Percentiles rank a stretch among this genome's conserved stretches.
Evolutionary conservation across 2,329 filamentous ascomycete species (phyloP).

Genomic region (Colletotrichum chrysophilum): DNA sequence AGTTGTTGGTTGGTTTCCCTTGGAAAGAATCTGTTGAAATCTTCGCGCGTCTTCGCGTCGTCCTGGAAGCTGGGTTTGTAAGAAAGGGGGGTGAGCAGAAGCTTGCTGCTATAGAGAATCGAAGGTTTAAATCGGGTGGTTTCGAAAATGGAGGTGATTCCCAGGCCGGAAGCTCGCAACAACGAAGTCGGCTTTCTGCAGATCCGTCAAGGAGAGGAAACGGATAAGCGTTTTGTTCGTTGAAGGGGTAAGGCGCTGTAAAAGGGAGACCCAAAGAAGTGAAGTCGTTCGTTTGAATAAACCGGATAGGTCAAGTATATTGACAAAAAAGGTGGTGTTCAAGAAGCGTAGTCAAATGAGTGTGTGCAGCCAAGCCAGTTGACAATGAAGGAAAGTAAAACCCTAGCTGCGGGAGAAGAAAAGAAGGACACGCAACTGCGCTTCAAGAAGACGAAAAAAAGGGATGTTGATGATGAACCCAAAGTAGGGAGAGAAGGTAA

Average conservation of each 20-base stretch:
- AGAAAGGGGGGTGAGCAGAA: constrained; percentile 12
- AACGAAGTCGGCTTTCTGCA: constrained; percentile 20
- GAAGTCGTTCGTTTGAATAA: constrained; percentile 22
- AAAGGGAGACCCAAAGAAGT: constrained; percentile 19
- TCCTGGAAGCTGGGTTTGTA: constrained; percentile 17
- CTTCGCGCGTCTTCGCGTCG: constrained; percentile 12
- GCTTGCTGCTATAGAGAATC: constrained; percentile 14
- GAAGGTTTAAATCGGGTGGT: constrained; percentile 10
- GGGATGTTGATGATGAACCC: constrained; percentile 29
- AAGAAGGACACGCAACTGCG: constrained; percentile 37
- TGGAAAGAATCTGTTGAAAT: background rate
- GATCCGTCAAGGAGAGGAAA: constrained; percentile 20
- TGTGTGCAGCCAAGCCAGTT: constrained; percentile 65
- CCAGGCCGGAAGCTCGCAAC: constrained; percentile 17
- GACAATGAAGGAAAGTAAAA: constrained; percentile 47
- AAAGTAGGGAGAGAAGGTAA: constrained; percentile 32
- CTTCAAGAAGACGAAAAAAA: constrained; percentile 46
- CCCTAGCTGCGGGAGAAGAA: constrained; percentile 47
- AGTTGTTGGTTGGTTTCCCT: background rate
- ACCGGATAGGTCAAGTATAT: constrained; percentile 25
- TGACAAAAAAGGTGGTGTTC: constrained; percentile 31
- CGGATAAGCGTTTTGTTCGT: constrained; percentile 5
- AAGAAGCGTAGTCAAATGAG: constrained; percentile 56
- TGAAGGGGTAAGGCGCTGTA: background rate
- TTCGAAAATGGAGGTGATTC: constrained; percentile 7